Base-by-base conservation (phyloP, 768 basidiomycete genomes). In the Boletus rubescentipes region DNA sequence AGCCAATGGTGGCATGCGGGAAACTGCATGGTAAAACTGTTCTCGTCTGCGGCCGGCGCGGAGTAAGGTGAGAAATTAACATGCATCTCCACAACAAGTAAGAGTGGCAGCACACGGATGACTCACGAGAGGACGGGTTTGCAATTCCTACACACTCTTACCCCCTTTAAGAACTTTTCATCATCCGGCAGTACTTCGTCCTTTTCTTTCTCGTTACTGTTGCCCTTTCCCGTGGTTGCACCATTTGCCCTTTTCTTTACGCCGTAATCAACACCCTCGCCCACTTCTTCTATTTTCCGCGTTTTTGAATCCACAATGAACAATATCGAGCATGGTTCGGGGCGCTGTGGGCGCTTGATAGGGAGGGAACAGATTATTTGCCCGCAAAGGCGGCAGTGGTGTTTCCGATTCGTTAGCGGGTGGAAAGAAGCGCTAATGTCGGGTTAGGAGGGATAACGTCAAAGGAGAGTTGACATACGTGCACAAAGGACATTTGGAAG, bases 351-450 rank as follows among this genome's bases (percentile, higher is more conserved):
- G 5, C 75, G 79, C 53, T 90, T 93, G 11, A 86, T 75, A 0
- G 93, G 92, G 5, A 97, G 77, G 1, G 94, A 89, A 64, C 96
- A 98, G 12, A 98, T 85, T 37, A 98, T 90, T 51, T 86, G 79
- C 0, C 96, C 96, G 61, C 96, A 98, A 14, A 98, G 75, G 9
- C 96, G 86, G 67, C 96, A 98, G 66, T 98, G 96, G 61, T 98
- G 96, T 72, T 96, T 96, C 14, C 96, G 85, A 61, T 93, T 96
- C 1, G 93, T 91, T 3, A 98, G 72, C 0, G 91, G 83, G 65
- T 94, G 90, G 67, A 98, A 98, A 2, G 87, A 82, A 46, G 81
- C 78, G 60, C 83, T 84, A 52, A 41, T 26, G 35, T 20, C n/a
- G 39, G 16, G 46, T 68, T 40, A 61, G 53, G 45, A 20, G 35